A percentile compares a stretch with the other conserved stretches of the same genome.
phyloP scores from a whole-genome alignment of 1,139 yeast genomes.

The Candida tunisiensis region DNA sequence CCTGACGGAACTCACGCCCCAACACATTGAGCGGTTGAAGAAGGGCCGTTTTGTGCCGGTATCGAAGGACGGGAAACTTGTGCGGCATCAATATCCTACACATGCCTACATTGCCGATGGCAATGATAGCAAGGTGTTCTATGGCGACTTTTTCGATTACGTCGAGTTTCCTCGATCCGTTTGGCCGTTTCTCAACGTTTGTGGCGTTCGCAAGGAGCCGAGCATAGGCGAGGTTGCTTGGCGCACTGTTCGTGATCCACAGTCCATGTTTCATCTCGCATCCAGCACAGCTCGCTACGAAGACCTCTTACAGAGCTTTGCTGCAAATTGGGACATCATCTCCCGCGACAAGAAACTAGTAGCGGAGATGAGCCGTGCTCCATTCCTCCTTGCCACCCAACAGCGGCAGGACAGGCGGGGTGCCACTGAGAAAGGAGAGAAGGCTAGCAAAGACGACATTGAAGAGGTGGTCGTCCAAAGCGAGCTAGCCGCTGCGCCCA shows the following conservation, averaged over 20 bases:
- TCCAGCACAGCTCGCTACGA: constrained; percentile 12
- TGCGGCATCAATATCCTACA: constrained; percentile 9
- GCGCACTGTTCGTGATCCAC: constrained; percentile 15
- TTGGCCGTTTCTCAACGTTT: constrained; percentile 15
- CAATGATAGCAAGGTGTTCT: constrained; percentile 7
- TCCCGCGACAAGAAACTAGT: constrained; percentile 11
- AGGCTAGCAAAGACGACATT: constrained; percentile 6
- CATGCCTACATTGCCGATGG: constrained; percentile 7
- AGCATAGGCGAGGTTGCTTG: constrained; percentile 16
- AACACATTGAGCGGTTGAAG: constrained; percentile 8
- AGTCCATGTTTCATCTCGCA: constrained; percentile 13
- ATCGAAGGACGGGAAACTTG: constrained; percentile 2
- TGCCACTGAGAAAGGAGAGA: constrained; percentile 1
- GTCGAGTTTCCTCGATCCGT: constrained; percentile 11
- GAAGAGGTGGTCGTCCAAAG: constrained; percentile 7
- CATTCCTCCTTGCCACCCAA: constrained; percentile 16
- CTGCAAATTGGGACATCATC: constrained; percentile 12
- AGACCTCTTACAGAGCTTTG: constrained; percentile 11
- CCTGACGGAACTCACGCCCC: constrained; percentile 8
- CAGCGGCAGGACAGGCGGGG: constrained; percentile 4
- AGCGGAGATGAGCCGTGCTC: constrained; percentile 11
- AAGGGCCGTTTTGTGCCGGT: constrained; percentile 15
- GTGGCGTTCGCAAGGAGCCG: constrained; percentile 22
- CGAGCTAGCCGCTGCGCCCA: constrained; percentile 12
- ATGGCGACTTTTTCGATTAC: constrained; percentile 16